Evolutionary conservation across 116 monocot genomes (phyloP).

Genomic region (Zostera marina): DNA sequence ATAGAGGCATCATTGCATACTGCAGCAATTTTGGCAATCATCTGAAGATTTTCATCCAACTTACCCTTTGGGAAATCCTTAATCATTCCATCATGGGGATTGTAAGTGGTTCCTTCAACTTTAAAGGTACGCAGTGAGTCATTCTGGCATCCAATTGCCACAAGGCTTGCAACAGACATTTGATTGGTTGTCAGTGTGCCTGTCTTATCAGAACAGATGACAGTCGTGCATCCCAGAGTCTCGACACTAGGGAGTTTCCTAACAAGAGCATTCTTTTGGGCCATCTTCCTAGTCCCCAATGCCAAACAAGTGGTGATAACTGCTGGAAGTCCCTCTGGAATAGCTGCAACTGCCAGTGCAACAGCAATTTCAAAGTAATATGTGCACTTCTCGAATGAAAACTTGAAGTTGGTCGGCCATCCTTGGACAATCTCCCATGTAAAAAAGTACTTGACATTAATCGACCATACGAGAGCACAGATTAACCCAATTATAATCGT

Average conservation of each 20-base stretch:
- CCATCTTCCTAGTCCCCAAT: slow-evolving; percentile 89
- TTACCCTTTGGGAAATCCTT: slow-evolving; percentile 36
- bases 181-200: slow-evolving; percentile 81
- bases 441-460: slow-evolving; percentile 94
- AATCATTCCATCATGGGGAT: slow-evolving; percentile 82
- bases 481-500: slow-evolving; percentile 88
- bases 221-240: slow-evolving; percentile 88
- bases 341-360: slow-evolving; percentile 95
- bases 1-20: slow-evolving; percentile 88
- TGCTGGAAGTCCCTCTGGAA: slow-evolving; percentile 79
- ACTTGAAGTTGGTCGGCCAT: slow-evolving; percentile 92
- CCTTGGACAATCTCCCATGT: slow-evolving; percentile 87
- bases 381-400: slow-evolving; percentile 95
- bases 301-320: slow-evolving; percentile 83
- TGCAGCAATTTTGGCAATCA: slow-evolving; percentile 85
- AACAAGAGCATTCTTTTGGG: slow-evolving; percentile 95
- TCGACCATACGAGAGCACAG: slow-evolving; percentile 88
- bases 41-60: slow-evolving; percentile 80
- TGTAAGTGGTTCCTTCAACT: slow-evolving; percentile 89
- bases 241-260: slow-evolving; percentile 97
- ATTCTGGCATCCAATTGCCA: slow-evolving; percentile 49
- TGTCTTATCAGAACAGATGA: slow-evolving; percentile 82
- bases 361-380: slow-evolving; percentile 98
- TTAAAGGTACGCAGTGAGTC: slow-evolving; percentile 46
- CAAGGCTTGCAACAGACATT: slow-evolving; percentile 81